A percentile compares a stretch with the other conserved stretches of the same genome.
Conservation (phyloP, 1,284 basidiomycete species). For the Ustilago xerochloae region DNA sequence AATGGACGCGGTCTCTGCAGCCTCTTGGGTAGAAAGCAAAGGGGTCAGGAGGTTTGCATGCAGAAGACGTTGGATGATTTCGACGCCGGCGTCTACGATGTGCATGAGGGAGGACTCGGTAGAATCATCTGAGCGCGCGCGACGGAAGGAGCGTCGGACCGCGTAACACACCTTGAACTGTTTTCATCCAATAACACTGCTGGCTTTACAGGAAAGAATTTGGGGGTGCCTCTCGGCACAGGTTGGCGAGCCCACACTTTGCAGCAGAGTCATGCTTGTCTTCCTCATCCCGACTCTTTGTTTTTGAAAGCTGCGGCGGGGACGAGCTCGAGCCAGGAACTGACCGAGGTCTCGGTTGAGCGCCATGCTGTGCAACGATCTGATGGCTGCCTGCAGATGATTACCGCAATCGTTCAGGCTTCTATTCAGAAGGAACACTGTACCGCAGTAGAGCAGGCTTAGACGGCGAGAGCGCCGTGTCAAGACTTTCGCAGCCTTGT, state of each 20-base stretch:
- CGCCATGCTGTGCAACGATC: not conserved
- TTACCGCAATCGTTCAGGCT: not conserved
- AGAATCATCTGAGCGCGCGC: not conserved
- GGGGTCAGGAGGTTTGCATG: not conserved
- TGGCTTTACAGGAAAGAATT: not conserved
- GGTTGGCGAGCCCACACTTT: not conserved
- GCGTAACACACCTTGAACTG: not conserved
- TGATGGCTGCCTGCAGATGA: not conserved
- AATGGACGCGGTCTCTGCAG: not conserved
- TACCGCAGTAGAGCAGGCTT: not conserved
- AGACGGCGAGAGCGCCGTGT: not conserved
- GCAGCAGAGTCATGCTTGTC: not conserved
- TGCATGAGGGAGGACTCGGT: not conserved
- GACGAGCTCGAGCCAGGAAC: not conserved
- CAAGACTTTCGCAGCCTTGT: too few species aligned
- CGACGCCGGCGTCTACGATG: not conserved
- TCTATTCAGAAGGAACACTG: too few species aligned
- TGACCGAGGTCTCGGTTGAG: not conserved
- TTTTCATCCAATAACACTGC: not conserved
- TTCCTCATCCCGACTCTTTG: not conserved
- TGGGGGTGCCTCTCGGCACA: constrained; percentile 1
- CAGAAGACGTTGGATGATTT: not conserved
- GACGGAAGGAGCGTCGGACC: too few species aligned
- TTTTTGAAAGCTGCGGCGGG: not conserved
- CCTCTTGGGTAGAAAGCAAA: not conserved